Evolutionary conservation across 441 rosid genomes (phyloP).

Genomic region (Croton laevigatus): DNA sequence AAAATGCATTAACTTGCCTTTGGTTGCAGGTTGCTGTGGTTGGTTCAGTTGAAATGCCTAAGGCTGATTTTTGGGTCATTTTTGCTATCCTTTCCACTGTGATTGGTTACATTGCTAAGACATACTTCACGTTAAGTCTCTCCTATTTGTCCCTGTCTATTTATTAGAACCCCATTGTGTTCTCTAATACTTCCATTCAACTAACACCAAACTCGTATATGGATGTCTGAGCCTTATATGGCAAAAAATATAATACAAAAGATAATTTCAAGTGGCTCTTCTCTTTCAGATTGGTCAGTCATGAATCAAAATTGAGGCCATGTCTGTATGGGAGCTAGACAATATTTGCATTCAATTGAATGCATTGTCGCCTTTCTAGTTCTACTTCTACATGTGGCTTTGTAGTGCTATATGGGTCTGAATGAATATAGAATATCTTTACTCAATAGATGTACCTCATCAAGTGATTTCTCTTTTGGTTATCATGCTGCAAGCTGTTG

Average conservation of each 20-base stretch:
- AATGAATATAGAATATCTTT: not conserved
- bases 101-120: constrained; percentile 94
- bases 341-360: not conserved
- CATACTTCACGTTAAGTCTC: constrained; percentile 91
- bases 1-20: constrained; percentile 16
- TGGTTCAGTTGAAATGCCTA: constrained; percentile 78
- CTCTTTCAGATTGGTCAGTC: too few species aligned
- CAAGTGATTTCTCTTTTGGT: not conserved
- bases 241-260: too few species aligned
- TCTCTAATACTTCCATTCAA: too few species aligned
- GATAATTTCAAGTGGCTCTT: too few species aligned
- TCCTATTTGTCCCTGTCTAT: constrained; percentile 12
- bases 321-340: too few species aligned
- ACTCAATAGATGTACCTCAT: not conserved
- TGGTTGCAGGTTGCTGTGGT: constrained; percentile 68
- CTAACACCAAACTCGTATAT: too few species aligned
- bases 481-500: not conserved
- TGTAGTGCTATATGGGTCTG: not conserved
- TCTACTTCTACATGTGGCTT: not conserved
- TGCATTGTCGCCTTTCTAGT: not conserved
- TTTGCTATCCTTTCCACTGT: constrained; percentile 84
- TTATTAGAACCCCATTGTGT: not conserved
- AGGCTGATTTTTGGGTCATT: constrained; percentile 86
- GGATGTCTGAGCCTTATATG: too few species aligned
- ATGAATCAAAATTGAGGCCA: too few species aligned